phyloP scores from a whole-genome alignment of 108 stramenopile genomes.

The Discostella pseudostelligera region DNA sequence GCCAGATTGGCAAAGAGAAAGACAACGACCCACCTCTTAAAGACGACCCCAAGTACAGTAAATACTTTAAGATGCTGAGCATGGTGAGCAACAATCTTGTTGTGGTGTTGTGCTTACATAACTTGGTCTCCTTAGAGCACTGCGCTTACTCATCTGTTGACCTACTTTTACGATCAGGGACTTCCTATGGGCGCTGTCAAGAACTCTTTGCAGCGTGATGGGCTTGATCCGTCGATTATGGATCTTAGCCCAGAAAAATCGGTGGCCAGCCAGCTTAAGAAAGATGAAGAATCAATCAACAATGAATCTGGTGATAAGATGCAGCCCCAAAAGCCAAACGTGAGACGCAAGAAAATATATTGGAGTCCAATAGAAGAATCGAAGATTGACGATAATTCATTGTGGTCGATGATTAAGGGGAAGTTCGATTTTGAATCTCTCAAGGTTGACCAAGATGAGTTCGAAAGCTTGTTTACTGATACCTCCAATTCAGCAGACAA shows the following conservation, averaged over 20 bases:
- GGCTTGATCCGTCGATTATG: conserved; percentile 59
- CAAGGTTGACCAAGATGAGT: conserved; percentile 81
- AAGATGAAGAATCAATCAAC: conserved; percentile 40
- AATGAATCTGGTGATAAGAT: conserved; percentile 8
- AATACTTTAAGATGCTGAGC: conserved; percentile 78
- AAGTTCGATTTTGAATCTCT: conserved; percentile 61
- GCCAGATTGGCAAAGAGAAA: conserved; percentile 15
- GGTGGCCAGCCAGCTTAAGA: conserved; percentile 20
- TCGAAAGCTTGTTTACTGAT: conserved; percentile 88
- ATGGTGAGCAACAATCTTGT: conserved; percentile 46
- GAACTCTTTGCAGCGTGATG: conserved; percentile 44
- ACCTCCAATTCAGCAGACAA: conserved; percentile 65
- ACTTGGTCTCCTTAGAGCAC: neutral
- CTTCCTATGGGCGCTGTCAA: conserved; percentile 74
- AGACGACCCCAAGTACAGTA: conserved; percentile 72
- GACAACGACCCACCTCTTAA: conserved; percentile 64
- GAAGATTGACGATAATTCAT: conserved; percentile 77
- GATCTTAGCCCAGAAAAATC: conserved; percentile 77
- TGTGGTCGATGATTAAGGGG: conserved; percentile 84
- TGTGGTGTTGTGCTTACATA: neutral
- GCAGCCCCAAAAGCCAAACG: conserved; percentile 56
- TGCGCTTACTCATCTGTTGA: neutral
- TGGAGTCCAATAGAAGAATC: conserved; percentile 86
- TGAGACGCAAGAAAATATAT: conserved; percentile 86
- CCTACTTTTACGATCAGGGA: conserved; percentile 33